phyloP scores from a whole-genome alignment of 106 monocot species.

The Dendrobium huoshanense region DNA sequence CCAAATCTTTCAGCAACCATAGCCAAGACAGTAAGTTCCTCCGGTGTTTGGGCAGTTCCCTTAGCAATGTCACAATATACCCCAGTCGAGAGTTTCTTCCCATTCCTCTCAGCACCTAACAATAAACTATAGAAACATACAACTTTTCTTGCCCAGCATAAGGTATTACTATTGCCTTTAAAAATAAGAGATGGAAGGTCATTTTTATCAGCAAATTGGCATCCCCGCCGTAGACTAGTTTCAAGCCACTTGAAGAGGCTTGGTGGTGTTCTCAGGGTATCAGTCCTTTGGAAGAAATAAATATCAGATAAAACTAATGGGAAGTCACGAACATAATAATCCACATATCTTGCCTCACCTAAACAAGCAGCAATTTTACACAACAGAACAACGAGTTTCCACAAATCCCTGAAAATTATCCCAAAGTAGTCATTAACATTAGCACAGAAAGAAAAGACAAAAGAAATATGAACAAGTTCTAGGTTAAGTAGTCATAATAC shows the following conservation, averaged over 20 bases:
- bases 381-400: conserved; percentile 48
- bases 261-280: conserved; percentile 51
- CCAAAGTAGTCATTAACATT: neutral
- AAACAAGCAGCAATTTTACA: conserved; percentile 54
- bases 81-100: conserved; percentile 57
- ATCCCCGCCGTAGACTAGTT: conserved; percentile 48
- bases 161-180: conserved; percentile 42
- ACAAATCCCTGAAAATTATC: conserved; percentile 50
- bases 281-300: conserved; percentile 15
- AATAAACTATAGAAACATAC: conserved; percentile 76
- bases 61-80: conserved; percentile 62
- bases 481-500: no score
- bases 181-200: conserved; percentile 61
- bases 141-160: conserved; percentile 75
- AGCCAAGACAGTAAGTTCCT: conserved; percentile 78
- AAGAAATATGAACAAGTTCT: neutral
- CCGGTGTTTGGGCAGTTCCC: conserved; percentile 58
- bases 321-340: conserved; percentile 88
- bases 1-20: conserved; percentile 96
- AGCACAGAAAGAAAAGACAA: neutral
- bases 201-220: conserved; percentile 20
- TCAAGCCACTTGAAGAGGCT: conserved; percentile 75
- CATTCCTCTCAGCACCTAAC: conserved; percentile 64
- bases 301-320: conserved; percentile 42
- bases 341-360: conserved; percentile 57